These are phyloP conservation scores for Juncus inflexus DNA, from an alignment of 176 grass and related monocot species.

Conservation along the genomic window DNA sequence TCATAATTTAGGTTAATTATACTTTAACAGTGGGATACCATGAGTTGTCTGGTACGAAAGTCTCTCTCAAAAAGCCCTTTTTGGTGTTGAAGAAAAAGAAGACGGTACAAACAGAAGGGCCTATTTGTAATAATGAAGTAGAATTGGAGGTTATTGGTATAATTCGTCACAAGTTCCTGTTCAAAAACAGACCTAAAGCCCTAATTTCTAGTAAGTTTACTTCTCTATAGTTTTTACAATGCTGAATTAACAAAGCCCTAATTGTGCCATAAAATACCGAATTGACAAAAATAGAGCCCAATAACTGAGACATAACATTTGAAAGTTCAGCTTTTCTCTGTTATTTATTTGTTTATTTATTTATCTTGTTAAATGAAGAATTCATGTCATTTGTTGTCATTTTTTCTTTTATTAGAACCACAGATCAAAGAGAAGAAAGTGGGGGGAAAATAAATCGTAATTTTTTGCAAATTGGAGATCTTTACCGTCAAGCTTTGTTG, in stretches of 20 bases:
- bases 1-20: constrained; percentile 55
- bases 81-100: constrained; percentile 72
- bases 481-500: too few relatives aligned
- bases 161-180: constrained; percentile 90
- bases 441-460: neutral
- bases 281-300: too few relatives aligned
- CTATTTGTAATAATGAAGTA: constrained; percentile 13
- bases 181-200: constrained; percentile 83
- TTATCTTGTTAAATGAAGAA: too few relatives aligned
- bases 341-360: too few relatives aligned
- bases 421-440: constrained; percentile 26
- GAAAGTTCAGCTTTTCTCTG: too few relatives aligned
- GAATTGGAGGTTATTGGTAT: constrained; percentile 75
- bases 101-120: neutral
- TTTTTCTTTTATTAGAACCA: constrained; percentile 13
- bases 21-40: constrained; percentile 90
- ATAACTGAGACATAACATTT: too few relatives aligned
- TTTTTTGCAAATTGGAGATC: too few relatives aligned
- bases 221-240: too few relatives aligned
- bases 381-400: neutral
- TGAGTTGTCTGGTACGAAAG: constrained; percentile 63
- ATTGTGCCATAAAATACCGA: too few relatives aligned
- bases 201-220: constrained; percentile 74
- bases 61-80: constrained; percentile 74
- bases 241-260: too few relatives aligned